A percentile compares a stretch with the other conserved stretches of the same genome.
Conservation (phyloP, 2,329 filamentous ascomycete species). For the Cytospora schulzeri region DNA sequence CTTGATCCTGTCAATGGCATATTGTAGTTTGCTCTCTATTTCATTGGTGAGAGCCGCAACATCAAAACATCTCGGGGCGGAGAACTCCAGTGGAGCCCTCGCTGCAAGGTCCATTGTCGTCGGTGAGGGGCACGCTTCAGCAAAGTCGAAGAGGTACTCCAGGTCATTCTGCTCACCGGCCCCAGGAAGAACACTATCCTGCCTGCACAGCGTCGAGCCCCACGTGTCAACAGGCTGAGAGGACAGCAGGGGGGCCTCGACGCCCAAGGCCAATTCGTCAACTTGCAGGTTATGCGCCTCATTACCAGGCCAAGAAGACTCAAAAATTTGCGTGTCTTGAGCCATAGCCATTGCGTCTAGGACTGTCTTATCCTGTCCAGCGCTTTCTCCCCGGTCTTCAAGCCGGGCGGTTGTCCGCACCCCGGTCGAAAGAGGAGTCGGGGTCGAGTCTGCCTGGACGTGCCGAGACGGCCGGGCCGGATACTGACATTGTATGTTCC, state of each 20-base stretch:
- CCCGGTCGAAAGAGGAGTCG: background rate
- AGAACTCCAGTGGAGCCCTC: background rate
- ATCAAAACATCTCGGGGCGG: background rate
- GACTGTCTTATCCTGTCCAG: background rate
- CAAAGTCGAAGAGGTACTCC: background rate
- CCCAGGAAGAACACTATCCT: background rate
- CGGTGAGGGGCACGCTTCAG: background rate
- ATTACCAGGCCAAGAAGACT: background rate
- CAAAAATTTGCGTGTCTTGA: background rate
- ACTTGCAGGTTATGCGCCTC: background rate
- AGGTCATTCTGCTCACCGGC: background rate
- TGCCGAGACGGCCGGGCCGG: conserved; percentile 30
- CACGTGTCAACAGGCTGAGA: background rate
- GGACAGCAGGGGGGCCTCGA: background rate
- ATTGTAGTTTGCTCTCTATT: conserved; percentile 19
- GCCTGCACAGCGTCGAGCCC: background rate
- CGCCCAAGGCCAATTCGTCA: background rate
- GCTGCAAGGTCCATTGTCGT: background rate
- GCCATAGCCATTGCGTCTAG: background rate
- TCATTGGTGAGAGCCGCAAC: conserved; percentile 12
- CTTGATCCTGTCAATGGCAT: conserved; percentile 51
- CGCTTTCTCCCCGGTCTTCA: background rate
- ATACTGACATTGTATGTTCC: conserved; percentile 52
- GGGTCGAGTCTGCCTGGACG: background rate
- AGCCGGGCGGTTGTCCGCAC: background rate